Evolutionary conservation across 805 yeast species (phyloP).

Genomic region (Teunomyces funiuensis): DNA sequence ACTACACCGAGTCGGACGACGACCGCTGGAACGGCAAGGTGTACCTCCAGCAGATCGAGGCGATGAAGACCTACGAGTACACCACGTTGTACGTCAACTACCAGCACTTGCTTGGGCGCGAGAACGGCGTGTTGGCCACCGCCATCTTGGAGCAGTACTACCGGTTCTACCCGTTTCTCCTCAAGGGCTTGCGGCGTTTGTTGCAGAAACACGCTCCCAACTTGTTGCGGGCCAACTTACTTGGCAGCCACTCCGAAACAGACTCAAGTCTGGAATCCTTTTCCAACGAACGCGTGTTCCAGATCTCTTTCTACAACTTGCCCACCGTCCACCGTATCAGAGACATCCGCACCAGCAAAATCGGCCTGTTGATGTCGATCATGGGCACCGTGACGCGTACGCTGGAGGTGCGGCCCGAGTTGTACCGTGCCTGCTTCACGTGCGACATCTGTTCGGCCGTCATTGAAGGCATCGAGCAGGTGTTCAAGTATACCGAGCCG

Average conservation of each 20-base stretch:
- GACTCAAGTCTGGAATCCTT: slow-evolving; percentile 16
- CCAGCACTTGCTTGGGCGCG: slow-evolving; percentile 69
- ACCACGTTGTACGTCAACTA: slow-evolving; percentile 84
- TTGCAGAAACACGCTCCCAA: slow-evolving; percentile 76
- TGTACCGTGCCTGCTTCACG: slow-evolving; percentile 79
- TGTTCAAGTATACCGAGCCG: slow-evolving; percentile 92
- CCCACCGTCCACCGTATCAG: slow-evolving; percentile 83
- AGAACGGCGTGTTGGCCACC: slow-evolving; percentile 82
- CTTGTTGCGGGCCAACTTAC: slow-evolving; percentile 43
- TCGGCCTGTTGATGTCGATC: slow-evolving; percentile 80
- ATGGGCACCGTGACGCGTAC: slow-evolving; percentile 96
- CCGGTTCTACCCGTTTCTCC: slow-evolving; percentile 84
- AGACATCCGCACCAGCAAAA: slow-evolving; percentile 84
- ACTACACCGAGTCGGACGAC: slow-evolving; percentile 47
- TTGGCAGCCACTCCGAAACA: slow-evolving; percentile 43
- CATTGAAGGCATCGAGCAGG: slow-evolving; percentile 88
- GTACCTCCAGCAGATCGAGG: slow-evolving; percentile 77
- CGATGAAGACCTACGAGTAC: slow-evolving; percentile 73
- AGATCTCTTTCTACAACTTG: slow-evolving; percentile 82
- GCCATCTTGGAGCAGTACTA: slow-evolving; percentile 92
- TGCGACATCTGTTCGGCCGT: slow-evolving; percentile 87
- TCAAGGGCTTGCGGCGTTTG: slow-evolving; percentile 69
- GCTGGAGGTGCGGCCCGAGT: slow-evolving; percentile 93
- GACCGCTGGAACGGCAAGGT: slow-evolving; percentile 52
- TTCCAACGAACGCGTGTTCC: slow-evolving; percentile 72